Conservation (phyloP, 768 basidiomycete species). For the Phaeotremella skinneri region DNA sequence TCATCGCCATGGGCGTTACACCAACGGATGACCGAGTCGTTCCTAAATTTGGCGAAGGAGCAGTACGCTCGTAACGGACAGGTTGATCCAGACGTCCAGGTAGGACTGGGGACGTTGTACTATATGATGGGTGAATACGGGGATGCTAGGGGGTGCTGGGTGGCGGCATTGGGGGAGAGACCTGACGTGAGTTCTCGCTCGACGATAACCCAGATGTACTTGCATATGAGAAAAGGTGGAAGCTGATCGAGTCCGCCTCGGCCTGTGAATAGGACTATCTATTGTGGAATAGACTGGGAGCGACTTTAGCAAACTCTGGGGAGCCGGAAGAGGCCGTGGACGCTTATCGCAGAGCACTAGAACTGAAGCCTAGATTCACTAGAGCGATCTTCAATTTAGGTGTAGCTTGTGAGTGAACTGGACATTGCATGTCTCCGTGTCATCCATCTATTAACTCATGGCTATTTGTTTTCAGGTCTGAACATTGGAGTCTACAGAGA, state of each 20-base stretch:
- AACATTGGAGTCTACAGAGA: conserved; percentile 95
- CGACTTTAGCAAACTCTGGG: conserved; percentile 87
- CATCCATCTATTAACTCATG: neutral
- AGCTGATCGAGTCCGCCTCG: too few relatives aligned
- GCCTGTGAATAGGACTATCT: conserved; percentile 71
- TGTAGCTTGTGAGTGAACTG: conserved; percentile 74
- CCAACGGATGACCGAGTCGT: conserved; percentile 73
- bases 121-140: conserved; percentile 85
- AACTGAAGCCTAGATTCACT: conserved; percentile 89
- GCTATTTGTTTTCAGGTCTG: conserved; percentile 62
- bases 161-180: conserved; percentile 72
- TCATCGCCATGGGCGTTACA: conserved; percentile 72
- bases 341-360: conserved; percentile 80
- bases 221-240: too few relatives aligned
- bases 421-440: neutral
- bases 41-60: conserved; percentile 73
- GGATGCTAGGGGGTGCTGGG: conserved; percentile 90
- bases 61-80: conserved; percentile 70
- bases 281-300: conserved; percentile 93
- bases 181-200: conserved; percentile 61
- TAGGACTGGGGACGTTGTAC: conserved; percentile 86
- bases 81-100: conserved; percentile 83
- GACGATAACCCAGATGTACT: neutral
- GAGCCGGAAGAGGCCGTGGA: conserved; percentile 83
- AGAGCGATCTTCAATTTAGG: conserved; percentile 97